Evolutionary conservation across 78 protist genomes (phyloP), one percentile per base, ranked within the genome.

Genomic region (slime mould (Dictyostelium discoideum)): DNA sequence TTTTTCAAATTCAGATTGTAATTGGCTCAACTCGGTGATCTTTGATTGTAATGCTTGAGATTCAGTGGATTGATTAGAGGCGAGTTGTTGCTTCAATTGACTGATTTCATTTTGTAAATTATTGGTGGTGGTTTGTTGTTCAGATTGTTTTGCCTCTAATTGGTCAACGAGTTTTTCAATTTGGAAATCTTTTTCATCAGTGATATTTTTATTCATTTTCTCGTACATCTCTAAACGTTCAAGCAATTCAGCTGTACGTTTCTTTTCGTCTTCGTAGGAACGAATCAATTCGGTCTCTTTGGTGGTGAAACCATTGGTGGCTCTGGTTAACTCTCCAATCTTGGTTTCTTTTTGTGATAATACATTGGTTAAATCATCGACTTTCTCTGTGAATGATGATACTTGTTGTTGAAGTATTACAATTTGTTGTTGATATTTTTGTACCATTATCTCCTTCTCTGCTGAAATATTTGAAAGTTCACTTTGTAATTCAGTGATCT

Each of bases 161-260:
- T 77, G 85, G 14, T 87, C 93, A 5, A 7, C 20, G 2, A 87
- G 46, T 29, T 87, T 87, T 40, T 87, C 93, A 54, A 87, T 87
- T 79, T 87, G 93, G 93, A 87, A 87, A 63, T 87, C 67, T 20
- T 78, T 76, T 42, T 87, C 93, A 46, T 39, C 60, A 63, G 83
- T 11, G 13, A 50, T 50, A 69, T 87, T 50, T 5, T 37, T 16
- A 29, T 60, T 78, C 46, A 76, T 46, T 60, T 50, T 87, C 29
- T 87, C 93, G 48, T 32, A 79, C 48, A n/a, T 44, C 50, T 79
- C 84, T 29, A 76, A 10, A 32, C 39, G 80, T 48, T 87, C 93
- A 79, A 8, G 24, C 22, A 46, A 44, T 76, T 76, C 83, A 26
- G 77, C 77, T 26, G 29, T 69, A 26, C 42, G 42, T 69, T 26